A percentile compares a stretch with the other conserved stretches of the same genome.
These are phyloP conservation scores for Inga oerstediana DNA, from an alignment of 306 rosid species.

Conservation along the genomic window DNA sequence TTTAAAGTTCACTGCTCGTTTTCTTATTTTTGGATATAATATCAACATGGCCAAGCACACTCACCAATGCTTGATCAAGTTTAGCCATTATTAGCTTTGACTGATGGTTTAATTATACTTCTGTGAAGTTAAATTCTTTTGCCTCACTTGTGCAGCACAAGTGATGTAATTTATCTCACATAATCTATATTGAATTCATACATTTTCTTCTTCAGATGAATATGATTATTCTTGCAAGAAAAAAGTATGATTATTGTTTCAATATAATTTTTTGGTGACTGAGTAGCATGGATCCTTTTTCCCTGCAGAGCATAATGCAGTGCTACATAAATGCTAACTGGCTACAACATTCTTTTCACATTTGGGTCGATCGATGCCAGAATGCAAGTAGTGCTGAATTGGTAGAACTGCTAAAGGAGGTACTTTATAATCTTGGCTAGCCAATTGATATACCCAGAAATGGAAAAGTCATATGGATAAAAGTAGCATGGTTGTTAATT, in stretches of 20 bases:
- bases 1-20: neutral
- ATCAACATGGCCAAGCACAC: neutral
- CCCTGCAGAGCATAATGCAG: conserved; percentile 73
- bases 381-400: conserved; percentile 77
- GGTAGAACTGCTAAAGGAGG: conserved; percentile 92
- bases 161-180: conserved; percentile 20
- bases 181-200: conserved; percentile 7
- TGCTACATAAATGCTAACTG: conserved; percentile 70
- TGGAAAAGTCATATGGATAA: neutral
- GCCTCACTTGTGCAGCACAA: conserved; percentile 4
- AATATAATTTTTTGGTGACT: conserved; percentile 13
- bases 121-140: conserved; percentile 21
- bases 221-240: conserved; percentile 10
- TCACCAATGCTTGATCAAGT: conserved; percentile 18
- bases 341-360: conserved; percentile 62
- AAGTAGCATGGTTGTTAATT: conserved; percentile 15
- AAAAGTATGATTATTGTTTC: conserved; percentile 8
- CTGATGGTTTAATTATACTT: conserved; percentile 20
- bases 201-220: neutral
- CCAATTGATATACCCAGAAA: conserved; percentile 28
- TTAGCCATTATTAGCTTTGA: conserved; percentile 25
- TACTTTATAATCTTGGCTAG: conserved; percentile 43
- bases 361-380: conserved; percentile 80
- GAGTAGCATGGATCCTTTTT: conserved; percentile 18
- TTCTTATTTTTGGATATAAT: conserved; percentile 17